Base-by-base conservation (phyloP, 495 filamentous ascomycete genomes). In the Lasiosphaeria ovina region DNA sequence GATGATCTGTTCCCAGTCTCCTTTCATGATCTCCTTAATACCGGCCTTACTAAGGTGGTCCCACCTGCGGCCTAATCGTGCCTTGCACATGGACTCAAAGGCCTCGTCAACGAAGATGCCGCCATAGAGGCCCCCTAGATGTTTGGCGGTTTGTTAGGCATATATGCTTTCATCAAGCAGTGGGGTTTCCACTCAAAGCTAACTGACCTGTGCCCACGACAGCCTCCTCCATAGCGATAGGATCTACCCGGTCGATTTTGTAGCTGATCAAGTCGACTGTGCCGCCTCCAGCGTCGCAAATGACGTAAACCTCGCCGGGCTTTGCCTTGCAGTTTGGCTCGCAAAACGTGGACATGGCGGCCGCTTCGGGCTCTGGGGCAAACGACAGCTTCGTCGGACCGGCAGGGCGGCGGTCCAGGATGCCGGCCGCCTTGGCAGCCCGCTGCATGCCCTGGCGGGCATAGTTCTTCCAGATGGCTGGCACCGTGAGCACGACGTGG, bases 381-480 rank as follows among this genome's bases (percentile, higher is more conserved):
- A 74, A 64, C 6, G 52, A 12, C 8, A 67, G 24, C 6, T 50
- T 52, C 0, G 67, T 70, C 16, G 58, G 54, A 0, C 56, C 62
- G 3, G 45, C 54, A 6, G 31, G 31, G 0, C 67, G 56, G 2
- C 14, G 4, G 6, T 12, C 56, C 8, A 73, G 40, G 31, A 73
- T 68, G 0, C 69, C 71, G 0, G 71, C 67, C 0, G 33, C 32
- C 2, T 49, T 51, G 3, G 61, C 48, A 0, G 63, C 71, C 35
- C 52, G 35, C 31, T 53, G 49, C 71, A 73, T 72, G 1, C 58
- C 35, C 0, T 8, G 32, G 0, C 59, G 33, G 2, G 69, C 65
- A 31, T 67, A 66, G 7, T 61, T 55, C 1, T 64, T 62, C 69
- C 71, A 73, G 5, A 73, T 73, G 3, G 71, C 69, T 5, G 69